A percentile compares a stretch with the other conserved stretches of the same genome.
These are phyloP conservation scores for Candida incommunis DNA, from an alignment of 805 yeast species.

Conservation along the genomic window DNA sequence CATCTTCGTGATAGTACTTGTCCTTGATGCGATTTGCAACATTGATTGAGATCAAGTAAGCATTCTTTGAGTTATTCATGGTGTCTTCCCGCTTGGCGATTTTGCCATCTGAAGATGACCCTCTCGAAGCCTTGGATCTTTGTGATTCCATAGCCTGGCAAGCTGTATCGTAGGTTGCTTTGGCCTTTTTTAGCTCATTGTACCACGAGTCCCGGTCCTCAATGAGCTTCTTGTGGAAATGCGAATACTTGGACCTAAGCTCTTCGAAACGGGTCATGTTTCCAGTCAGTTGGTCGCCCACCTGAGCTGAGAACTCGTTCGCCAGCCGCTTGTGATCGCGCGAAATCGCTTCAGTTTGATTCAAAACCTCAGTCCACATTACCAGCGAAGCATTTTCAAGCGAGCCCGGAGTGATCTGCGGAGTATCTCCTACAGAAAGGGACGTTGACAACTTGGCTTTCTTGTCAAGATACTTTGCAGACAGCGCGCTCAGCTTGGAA, in stretches of 20 bases:
- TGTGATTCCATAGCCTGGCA: conserved; percentile 73
- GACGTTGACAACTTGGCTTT: conserved; percentile 56
- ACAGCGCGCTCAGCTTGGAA: conserved; percentile 44
- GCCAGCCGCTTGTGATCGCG: conserved; percentile 48
- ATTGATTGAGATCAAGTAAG: conserved; percentile 64
- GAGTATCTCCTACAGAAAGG: conserved; percentile 81
- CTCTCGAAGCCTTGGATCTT: conserved; percentile 49
- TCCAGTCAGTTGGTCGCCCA: conserved; percentile 45
- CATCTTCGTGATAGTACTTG: conserved; percentile 81
- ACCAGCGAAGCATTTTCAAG: conserved; percentile 76
- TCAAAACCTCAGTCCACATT: conserved; percentile 78
- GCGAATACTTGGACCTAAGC: conserved; percentile 40
- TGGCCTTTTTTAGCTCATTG: conserved; percentile 46
- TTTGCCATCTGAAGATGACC: conserved; percentile 25
- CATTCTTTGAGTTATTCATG: conserved; percentile 82
- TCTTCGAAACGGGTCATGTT: conserved; percentile 39
- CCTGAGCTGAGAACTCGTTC: conserved; percentile 41
- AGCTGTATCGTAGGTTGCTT: conserved; percentile 63
- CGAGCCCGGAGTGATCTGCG: conserved; percentile 88
- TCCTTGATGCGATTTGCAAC: conserved; percentile 86
- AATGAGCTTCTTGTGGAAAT: conserved; percentile 44
- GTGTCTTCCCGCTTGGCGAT: conserved; percentile 50
- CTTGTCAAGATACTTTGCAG: conserved; percentile 57
- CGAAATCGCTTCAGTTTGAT: conserved; percentile 71
- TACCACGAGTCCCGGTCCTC: conserved; percentile 34